Base-by-base conservation (phyloP, 2,329 filamentous ascomycete species). In the Beauveria sp. region DNA sequence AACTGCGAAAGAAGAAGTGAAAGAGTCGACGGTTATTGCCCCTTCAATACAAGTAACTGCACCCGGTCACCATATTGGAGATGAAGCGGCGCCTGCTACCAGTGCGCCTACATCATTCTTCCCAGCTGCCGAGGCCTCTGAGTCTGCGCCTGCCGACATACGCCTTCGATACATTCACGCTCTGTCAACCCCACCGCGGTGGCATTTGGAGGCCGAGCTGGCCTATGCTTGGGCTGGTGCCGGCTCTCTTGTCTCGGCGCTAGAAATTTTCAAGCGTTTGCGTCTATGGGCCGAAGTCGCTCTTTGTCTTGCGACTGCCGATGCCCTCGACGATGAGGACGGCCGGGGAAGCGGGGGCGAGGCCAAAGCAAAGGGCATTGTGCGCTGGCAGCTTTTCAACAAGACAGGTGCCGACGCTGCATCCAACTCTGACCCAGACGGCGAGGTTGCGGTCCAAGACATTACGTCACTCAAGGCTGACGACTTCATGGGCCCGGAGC, bases 231-330 rank as follows among this genome's bases (percentile, higher is more conserved):
- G 94, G 94, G 89, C 92, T 0, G 84, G 85, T 53, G 83, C 97
- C 3, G 94, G 94, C 10, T 96, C 92, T 46, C 77, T 99, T 2
- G 82, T 91, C 3, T 96, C 92, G 0, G 94, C 94, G 0, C 82
- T 99, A 1, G 94, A 97, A 63, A 97, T 99, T 63, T 99, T 97
- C 75, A 92, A 96, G 75, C 84, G 94, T 3, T 77, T 99, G 20
- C 87, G 92, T 61, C 87, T 97, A 72, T 97, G 94, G 92, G 90
- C 94, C 1, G 94, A 99, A 75, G 91, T 92, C 5, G 93, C 94
- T 0, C 80, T 99, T 2, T 99, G 94, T 72, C 88, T 91, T 68
- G 92, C 91, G 14, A 80, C 75, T 70, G 79, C 72, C 51, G 83
- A 76, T 22, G 78, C 75, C 56, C 80, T 85, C 0, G 90, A 87